These are phyloP conservation scores for Phytomonas francai DNA, from an alignment of 208 protist genomes.

Conservation along the genomic window DNA sequence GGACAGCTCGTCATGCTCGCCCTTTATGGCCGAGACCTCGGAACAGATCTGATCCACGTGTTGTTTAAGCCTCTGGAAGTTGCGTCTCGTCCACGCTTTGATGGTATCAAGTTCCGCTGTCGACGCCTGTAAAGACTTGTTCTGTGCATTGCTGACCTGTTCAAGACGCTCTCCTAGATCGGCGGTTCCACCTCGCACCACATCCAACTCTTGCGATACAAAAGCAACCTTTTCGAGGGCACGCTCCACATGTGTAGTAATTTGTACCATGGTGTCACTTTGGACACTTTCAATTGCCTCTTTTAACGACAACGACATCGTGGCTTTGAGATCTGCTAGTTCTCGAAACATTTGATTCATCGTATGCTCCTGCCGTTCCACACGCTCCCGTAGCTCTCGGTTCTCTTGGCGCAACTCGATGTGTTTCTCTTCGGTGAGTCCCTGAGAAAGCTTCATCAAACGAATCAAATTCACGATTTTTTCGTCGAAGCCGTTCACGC, in stretches of 20 bases:
- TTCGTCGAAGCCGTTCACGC: constrained; percentile 53
- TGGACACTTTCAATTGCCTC: constrained; percentile 1
- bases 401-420: constrained; percentile 49
- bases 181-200: constrained; percentile 14
- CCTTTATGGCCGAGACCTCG: constrained; percentile 26
- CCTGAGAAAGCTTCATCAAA: constrained; percentile 71
- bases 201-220: constrained; percentile 15
- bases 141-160: neutral
- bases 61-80: constrained; percentile 76
- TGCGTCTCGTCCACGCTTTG: constrained; percentile 59
- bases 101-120: constrained; percentile 39
- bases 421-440: constrained; percentile 62
- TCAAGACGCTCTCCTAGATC: constrained; percentile 13
- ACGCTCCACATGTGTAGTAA: neutral
- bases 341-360: constrained; percentile 35
- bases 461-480: constrained; percentile 78
- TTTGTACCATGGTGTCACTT: neutral
- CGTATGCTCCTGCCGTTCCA: constrained; percentile 67
- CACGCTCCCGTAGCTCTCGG: constrained; percentile 49
- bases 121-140: constrained; percentile 12
- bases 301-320: neutral
- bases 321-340: constrained; percentile 17
- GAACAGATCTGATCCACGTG: constrained; percentile 39
- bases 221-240: neutral
- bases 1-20: constrained; percentile 25